Evolutionary conservation across 768 basidiomycete species (phyloP).

Genomic region (Rhizopogon roseolus): DNA sequence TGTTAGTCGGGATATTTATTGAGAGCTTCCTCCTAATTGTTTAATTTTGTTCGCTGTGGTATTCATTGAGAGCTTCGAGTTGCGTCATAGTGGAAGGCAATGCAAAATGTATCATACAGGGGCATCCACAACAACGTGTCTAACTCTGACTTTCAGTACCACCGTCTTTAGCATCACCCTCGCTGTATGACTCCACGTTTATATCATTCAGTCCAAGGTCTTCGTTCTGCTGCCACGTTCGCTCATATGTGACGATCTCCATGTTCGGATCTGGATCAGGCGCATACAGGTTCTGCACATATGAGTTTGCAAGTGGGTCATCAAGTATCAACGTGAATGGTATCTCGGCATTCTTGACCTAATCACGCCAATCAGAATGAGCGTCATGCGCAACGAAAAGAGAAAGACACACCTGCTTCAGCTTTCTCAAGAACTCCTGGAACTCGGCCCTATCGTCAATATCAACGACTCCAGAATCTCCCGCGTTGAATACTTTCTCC

Average conservation of each 20-base stretch:
- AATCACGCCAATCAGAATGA: slow-evolving; percentile 1
- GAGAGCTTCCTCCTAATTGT: too few relatives aligned
- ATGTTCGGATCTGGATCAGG: slow-evolving; percentile 97
- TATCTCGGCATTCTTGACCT: slow-evolving; percentile 74
- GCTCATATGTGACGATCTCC: slow-evolving; percentile 75
- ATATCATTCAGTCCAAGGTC: slow-evolving; percentile 91
- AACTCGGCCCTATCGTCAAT: slow-evolving; percentile 55
- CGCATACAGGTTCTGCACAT: slow-evolving; percentile 95
- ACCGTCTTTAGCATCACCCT: slow-evolving; percentile 6
- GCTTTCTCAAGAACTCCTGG: slow-evolving; percentile 64
- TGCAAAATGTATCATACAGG: too few relatives aligned
- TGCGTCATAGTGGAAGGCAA: too few relatives aligned
- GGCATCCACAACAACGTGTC: not conserved
- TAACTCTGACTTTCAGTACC: not conserved
- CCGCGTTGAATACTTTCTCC: slow-evolving; percentile 75
- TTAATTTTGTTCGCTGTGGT: too few relatives aligned
- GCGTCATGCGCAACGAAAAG: not conserved
- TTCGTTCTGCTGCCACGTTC: slow-evolving; percentile 90
- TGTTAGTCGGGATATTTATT: too few relatives aligned
- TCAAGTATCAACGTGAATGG: slow-evolving; percentile 93
- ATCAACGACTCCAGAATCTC: slow-evolving; percentile 49
- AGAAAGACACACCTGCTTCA: slow-evolving; percentile 58
- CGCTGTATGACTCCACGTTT: slow-evolving; percentile 52
- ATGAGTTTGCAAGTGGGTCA: slow-evolving; percentile 93
- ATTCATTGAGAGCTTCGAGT: too few relatives aligned